Conservation (phyloP, 139 green algal species). For the Desmodesmus armatus region DNA sequence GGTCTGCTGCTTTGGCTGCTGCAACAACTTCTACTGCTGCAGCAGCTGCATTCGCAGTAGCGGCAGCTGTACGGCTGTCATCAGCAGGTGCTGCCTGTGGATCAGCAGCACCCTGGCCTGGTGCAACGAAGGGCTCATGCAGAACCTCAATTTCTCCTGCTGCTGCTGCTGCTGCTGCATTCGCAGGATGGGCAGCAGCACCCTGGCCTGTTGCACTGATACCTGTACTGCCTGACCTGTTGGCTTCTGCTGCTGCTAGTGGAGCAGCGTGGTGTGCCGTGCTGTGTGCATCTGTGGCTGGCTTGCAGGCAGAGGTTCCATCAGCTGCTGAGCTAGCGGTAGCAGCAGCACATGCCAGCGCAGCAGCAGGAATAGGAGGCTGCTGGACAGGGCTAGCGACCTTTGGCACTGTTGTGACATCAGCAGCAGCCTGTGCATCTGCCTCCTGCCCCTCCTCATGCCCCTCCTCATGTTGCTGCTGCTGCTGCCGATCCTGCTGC, state of each 20-base stretch:
- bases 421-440: too few relatives aligned
- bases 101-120: too few relatives aligned
- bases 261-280: too few relatives aligned
- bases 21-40: too few relatives aligned
- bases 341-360: background rate
- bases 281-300: background rate
- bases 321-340: background rate
- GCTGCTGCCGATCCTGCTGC: too few relatives aligned
- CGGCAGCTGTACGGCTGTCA: too few relatives aligned
- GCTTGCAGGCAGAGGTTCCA: background rate
- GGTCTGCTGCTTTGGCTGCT: too few relatives aligned
- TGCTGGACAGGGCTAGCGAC: background rate
- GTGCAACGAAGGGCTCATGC: too few relatives aligned
- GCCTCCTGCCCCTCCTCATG: background rate
- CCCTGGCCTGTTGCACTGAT: background rate
- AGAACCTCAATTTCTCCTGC: background rate
- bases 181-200: background rate
- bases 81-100: too few relatives aligned
- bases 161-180: background rate
- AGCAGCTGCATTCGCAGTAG: too few relatives aligned
- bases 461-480: background rate
- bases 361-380: background rate
- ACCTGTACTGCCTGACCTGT: background rate
- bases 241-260: background rate
- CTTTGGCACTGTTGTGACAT: too few relatives aligned